Base-by-base conservation (phyloP, 441 rosid genomes). In the Eutrema salsugineum region DNA sequence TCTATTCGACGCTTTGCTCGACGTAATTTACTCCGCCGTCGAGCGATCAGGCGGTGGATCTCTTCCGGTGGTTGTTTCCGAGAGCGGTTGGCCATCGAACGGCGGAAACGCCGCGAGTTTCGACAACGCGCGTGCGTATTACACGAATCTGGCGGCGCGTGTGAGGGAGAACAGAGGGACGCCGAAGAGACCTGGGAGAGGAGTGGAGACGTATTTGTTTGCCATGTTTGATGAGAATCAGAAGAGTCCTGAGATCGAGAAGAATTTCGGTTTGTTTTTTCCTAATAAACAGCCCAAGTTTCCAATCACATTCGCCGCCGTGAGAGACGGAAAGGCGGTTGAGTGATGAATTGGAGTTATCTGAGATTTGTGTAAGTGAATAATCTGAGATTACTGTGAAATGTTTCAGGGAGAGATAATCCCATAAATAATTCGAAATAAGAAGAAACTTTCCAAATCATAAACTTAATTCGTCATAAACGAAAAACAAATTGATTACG, bases 21-120 rank as follows among this genome's bases (percentile, higher is more conserved):
- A 87, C 11, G 72, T 73, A 0, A 27, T 85, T 14, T 77, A 81
- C 75, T 79, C 87, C 0, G 84, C 90, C 28, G 58, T 86, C 1
- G 88, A 86, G 35, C 72, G 67, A 5, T 54, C 79, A 0, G 80
- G 81, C 1, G 85, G 83, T 1, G 63, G 74, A 2, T 69, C 82
- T 38, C 53, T 88, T 14, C 54, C 71, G 0, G 79, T 88, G 30
- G 90, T 86, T 0, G 83, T 88, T 1, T 86, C 88, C 1, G 93
- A 88, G 78, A 85, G 85, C 10, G 93, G 93, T 3, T 88, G 93
- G 93, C 90, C 93, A 1, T 84, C 93, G 0, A 82, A 65, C 0
- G 88, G 93, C 0, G 86, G 69, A 27, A 11, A 2, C 15, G 88
- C 48, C 0, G 73, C 93, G 0, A 70, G 50, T 12, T 35, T 47